Conservation (phyloP, 345 rosid genomes). For the Noccaea bulbosa region DNA sequence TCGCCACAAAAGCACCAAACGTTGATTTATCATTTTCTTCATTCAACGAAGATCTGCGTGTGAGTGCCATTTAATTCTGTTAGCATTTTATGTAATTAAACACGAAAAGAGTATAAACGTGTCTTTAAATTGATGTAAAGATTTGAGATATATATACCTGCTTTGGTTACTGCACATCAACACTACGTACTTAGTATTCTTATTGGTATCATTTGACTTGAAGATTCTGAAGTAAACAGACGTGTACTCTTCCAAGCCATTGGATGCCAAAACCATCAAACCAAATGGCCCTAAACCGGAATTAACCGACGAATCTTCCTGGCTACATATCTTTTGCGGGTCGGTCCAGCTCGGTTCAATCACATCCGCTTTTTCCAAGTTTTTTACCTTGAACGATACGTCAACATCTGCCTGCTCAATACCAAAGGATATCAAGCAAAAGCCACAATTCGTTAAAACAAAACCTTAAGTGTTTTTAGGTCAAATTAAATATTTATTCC, state of each 20-base stretch:
- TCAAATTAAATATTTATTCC: not conserved
- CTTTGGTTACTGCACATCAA: conserved; percentile 91
- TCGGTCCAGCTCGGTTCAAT: conserved; percentile 55
- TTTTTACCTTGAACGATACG: conserved; percentile 49
- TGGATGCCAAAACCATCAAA: conserved; percentile 61
- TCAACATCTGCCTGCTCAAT: conserved; percentile 77
- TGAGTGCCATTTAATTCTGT: not conserved
- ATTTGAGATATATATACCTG: conserved; percentile 39
- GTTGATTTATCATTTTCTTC: conserved; percentile 52
- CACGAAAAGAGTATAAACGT: not conserved
- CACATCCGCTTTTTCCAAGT: conserved; percentile 53
- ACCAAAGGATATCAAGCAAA: not conserved
- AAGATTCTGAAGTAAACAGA: conserved; percentile 70
- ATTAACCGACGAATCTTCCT: conserved; percentile 45
- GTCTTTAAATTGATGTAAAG: not conserved
- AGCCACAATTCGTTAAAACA: not conserved
- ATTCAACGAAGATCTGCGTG: conserved; percentile 53
- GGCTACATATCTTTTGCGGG: conserved; percentile 59
- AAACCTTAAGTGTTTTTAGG: not conserved
- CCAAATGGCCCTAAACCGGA: conserved; percentile 79
- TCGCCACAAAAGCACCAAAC: conserved; percentile 58
- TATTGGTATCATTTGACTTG: conserved; percentile 39
- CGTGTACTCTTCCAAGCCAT: conserved; percentile 58
- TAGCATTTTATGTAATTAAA: not conserved
- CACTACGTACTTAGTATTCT: conserved; percentile 48